Conservation (phyloP, 306 rosid genomes). For the Styphnolobium japonicum region DNA sequence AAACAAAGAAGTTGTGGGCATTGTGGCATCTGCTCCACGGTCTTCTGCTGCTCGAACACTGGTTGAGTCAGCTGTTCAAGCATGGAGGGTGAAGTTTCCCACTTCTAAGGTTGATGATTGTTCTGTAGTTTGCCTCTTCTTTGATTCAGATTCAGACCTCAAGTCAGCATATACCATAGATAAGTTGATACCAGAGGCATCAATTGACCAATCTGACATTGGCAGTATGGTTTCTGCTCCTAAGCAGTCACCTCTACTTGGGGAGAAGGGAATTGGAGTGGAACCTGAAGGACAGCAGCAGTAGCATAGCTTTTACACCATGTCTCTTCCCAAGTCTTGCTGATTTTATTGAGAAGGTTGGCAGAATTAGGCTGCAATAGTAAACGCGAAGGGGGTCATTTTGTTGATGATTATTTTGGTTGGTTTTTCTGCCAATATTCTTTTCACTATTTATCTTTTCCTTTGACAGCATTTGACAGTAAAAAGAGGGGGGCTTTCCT, state of each 20-base stretch:
- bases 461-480: background rate
- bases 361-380: background rate
- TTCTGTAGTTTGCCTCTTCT: conserved; percentile 80
- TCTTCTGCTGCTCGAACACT: conserved; percentile 53
- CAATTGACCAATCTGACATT: background rate
- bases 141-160: conserved; percentile 33
- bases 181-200: background rate
- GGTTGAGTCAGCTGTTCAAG: conserved; percentile 62
- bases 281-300: conserved; percentile 4
- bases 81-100: conserved; percentile 61
- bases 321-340: conserved; percentile 23
- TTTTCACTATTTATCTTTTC: conserved; percentile 11
- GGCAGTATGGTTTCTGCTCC: background rate
- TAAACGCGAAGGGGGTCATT: conserved; percentile 10
- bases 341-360: conserved; percentile 30
- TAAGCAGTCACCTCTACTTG: background rate
- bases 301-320: background rate
- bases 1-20: conserved; percentile 62
- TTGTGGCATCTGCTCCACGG: conserved; percentile 59
- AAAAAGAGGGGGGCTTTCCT: background rate
- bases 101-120: conserved; percentile 71
- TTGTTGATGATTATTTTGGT: conserved; percentile 5
- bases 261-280: background rate
- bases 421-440: conserved; percentile 12
- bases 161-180: background rate